A percentile compares a stretch with the other conserved stretches of the same genome.
Evolutionary conservation across 441 rosid species (phyloP).

Genomic region (Croton setiger): DNA sequence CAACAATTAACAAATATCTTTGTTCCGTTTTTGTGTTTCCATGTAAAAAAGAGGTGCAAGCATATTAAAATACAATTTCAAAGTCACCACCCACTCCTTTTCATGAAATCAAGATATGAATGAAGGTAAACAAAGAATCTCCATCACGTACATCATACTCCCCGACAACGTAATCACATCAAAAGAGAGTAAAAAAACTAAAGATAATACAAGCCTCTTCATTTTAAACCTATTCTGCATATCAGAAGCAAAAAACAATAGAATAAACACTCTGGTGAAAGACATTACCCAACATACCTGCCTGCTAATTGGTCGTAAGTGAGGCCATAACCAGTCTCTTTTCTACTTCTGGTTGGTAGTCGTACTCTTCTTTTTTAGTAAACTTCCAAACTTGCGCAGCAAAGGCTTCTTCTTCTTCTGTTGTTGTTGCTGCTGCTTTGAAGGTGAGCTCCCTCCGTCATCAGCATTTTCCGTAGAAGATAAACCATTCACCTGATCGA

Average conservation of each 20-base stretch:
- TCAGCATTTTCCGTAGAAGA: slow-evolving; percentile 47
- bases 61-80: slow-evolving; percentile 25
- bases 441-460: slow-evolving; percentile 51
- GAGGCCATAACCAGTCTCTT: slow-evolving; percentile 25
- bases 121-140: slow-evolving; percentile 24
- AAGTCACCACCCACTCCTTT: slow-evolving; percentile 28
- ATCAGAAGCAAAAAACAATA: slow-evolving; percentile 30
- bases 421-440: slow-evolving; percentile 57
- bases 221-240: slow-evolving; percentile 35
- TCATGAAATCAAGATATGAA: slow-evolving; percentile 25
- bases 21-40: neutral
- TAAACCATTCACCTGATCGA: slow-evolving; percentile 56
- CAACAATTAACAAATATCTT: slow-evolving; percentile 5
- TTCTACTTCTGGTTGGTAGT: slow-evolving; percentile 55
- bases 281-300: slow-evolving; percentile 34
- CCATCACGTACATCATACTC: slow-evolving; percentile 40
- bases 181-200: slow-evolving; percentile 24
- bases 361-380: slow-evolving; percentile 71
- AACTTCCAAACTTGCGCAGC: slow-evolving; percentile 74
- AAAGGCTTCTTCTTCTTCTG: slow-evolving; percentile 88
- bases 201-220: slow-evolving; percentile 43
- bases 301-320: slow-evolving; percentile 24
- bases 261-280: slow-evolving; percentile 37
- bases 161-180: slow-evolving; percentile 30
- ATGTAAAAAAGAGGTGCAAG: slow-evolving; percentile 17